phyloP scores from a whole-genome alignment of 2,329 filamentous ascomycete genomes.

The Arthrobotrys megalospora region DNA sequence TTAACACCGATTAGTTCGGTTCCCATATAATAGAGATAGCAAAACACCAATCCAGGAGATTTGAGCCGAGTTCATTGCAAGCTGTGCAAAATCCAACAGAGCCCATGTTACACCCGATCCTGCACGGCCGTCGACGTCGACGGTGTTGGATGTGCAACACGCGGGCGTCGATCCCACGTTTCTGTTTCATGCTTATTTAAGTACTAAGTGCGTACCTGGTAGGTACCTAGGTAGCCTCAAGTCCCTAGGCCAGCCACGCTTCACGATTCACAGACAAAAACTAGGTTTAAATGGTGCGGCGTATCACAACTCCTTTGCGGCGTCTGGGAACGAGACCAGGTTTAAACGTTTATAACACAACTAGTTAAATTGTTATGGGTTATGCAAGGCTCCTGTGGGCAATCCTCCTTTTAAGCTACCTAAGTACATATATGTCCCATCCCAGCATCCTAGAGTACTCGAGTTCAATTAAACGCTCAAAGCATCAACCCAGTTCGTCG shows the following conservation, averaged over 20 bases:
- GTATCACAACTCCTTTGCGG: too few species aligned
- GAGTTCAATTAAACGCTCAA: constrained; percentile 28
- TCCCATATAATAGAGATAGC: constrained; percentile 8
- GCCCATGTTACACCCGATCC: constrained; percentile 3
- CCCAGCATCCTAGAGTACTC: neutral
- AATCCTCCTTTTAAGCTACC: neutral
- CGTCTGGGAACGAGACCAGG: too few species aligned
- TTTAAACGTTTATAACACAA: constrained; percentile 1
- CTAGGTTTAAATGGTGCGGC: too few species aligned
- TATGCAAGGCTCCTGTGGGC: constrained; percentile 16
- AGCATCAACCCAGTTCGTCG: constrained; percentile 57
- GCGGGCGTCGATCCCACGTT: constrained; percentile 18
- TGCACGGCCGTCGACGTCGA: neutral
- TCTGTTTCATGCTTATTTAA: constrained; percentile 20
- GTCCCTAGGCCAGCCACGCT: neutral
- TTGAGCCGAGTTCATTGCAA: neutral
- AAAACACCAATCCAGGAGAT: neutral
- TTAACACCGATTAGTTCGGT: constrained; percentile 10
- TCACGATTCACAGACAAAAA: neutral
- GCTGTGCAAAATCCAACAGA: constrained; percentile 17
- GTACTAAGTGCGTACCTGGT: too few species aligned
- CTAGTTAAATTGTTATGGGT: neutral
- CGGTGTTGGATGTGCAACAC: constrained; percentile 24
- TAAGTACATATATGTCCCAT: neutral
- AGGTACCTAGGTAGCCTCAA: neutral